phyloP scores from a whole-genome alignment of 306 rosid genomes.

The Cercis canadensis region DNA sequence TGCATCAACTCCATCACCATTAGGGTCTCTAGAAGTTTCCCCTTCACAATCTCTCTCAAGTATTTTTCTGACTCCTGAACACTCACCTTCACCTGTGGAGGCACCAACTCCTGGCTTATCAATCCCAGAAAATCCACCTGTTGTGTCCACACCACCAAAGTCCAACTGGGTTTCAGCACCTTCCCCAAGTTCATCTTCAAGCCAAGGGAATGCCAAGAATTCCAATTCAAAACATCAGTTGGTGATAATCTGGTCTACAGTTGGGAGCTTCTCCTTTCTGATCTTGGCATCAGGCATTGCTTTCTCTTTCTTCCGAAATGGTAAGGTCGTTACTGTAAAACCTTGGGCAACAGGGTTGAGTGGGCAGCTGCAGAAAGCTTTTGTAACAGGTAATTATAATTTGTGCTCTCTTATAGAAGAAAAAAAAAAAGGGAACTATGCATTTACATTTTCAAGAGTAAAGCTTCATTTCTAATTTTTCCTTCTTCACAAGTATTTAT shows the following conservation, averaged over 20 bases:
- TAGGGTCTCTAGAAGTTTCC: slow-evolving; percentile 24
- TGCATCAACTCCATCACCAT: slow-evolving; percentile 45
- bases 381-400: slow-evolving; percentile 78
- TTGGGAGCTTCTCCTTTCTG: slow-evolving; percentile 58
- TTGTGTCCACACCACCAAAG: slow-evolving; percentile 35
- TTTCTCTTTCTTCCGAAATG: slow-evolving; percentile 58
- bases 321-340: slow-evolving; percentile 73
- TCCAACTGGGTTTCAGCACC: slow-evolving; percentile 41
- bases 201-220: slow-evolving; percentile 27
- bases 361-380: slow-evolving; percentile 95
- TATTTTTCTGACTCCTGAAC: slow-evolving; percentile 44
- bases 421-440: not conserved
- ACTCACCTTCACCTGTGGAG: slow-evolving; percentile 50
- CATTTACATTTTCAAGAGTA: not conserved
- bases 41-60: slow-evolving; percentile 35
- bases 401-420: slow-evolving; percentile 14
- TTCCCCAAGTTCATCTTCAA: slow-evolving; percentile 54
- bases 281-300: slow-evolving; percentile 48
- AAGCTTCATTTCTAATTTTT: slow-evolving; percentile 16
- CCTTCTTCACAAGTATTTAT: not conserved
- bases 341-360: slow-evolving; percentile 98
- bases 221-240: slow-evolving; percentile 41
- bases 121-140: slow-evolving; percentile 46
- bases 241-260: slow-evolving; percentile 50
- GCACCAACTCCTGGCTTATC: slow-evolving; percentile 45